Evolutionary conservation across 2,329 filamentous ascomycete genomes (phyloP), one percentile per base, ranked within the genome.

Genomic region (Lachnellula cervina): DNA sequence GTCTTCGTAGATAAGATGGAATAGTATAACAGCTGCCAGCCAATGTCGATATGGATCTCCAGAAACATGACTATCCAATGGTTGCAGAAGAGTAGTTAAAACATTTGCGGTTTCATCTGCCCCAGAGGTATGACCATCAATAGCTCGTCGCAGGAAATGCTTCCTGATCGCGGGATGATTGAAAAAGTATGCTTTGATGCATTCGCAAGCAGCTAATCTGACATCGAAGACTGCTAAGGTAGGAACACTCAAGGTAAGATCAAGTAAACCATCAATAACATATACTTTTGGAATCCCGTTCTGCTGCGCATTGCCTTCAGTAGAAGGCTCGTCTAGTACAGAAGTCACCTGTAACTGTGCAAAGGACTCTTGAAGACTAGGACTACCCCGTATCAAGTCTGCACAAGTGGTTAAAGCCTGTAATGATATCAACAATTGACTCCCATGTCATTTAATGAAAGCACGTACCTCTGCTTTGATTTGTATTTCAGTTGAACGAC

Each of bases 261-360:
- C 90, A 48, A 99, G 77, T 17, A 99, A 77, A 1, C 90, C 94
- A 71, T 97, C 93, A 66, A 99, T 96, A 32, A 99, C 90, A 72
- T 96, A 96, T 35, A 93, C 84, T 54, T 82, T 81, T 14, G 78
- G 74, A 9, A 78, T 71, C n/a, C 77, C 79, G 57, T 83, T 83
- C 59, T 70, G 74, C 43, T 69, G 64, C 21, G 69, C 65, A 46
- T 75, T 73, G 54, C 61, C 64, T 61, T 52, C 65, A 40, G 43
- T 68, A 49, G 63, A 63, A 9, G 68, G 63, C 46, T 69, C 64
- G 35, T 78, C 74, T 47, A 82, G 68, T 9, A 86, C 80, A 28
- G 83, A 80, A 13, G 79, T 79, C 3, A 97, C 90, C 65, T 90
- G 88, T 44, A 96, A 80, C 66, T 94, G 88, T 4, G 91, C 93